phyloP scores from a whole-genome alignment of 2,329 filamentous ascomycete genomes.

The Colletotrichum melonis region DNA sequence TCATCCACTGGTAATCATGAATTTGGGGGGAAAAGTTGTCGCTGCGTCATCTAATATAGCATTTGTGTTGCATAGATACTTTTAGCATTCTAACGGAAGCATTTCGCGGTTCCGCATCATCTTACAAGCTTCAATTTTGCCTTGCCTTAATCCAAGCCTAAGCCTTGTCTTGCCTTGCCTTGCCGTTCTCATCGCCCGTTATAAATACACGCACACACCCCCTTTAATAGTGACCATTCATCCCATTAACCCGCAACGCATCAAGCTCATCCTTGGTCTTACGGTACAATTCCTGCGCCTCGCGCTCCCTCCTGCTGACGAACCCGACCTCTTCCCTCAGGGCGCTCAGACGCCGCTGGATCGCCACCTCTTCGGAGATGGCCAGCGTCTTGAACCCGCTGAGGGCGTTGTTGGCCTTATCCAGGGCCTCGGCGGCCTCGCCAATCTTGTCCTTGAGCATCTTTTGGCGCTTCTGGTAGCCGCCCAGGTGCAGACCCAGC shows the following conservation, averaged over 20 bases:
- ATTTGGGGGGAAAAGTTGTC: background rate
- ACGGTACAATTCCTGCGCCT: slow-evolving; percentile 90
- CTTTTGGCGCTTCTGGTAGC: slow-evolving; percentile 89
- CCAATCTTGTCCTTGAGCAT: slow-evolving; percentile 82
- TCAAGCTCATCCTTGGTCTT: slow-evolving; percentile 82
- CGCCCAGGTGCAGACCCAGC: slow-evolving; percentile 85
- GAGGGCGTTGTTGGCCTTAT: slow-evolving; percentile 78
- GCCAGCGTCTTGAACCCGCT: slow-evolving; percentile 81
- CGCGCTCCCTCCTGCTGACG: slow-evolving; percentile 83
- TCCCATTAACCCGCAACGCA: slow-evolving; percentile 57
- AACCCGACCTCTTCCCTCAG: slow-evolving; percentile 87
- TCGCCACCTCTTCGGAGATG: slow-evolving; percentile 81
- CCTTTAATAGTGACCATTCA: slow-evolving; percentile 36
- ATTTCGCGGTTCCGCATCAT: slow-evolving; percentile 3
- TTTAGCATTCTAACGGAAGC: background rate
- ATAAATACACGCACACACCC: background rate
- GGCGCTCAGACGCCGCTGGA: slow-evolving; percentile 77
- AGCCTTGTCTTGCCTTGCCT: background rate
- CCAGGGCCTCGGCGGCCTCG: slow-evolving; percentile 79
- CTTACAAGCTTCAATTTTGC: slow-evolving; percentile 20
- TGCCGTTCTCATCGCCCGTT: slow-evolving; percentile 3
- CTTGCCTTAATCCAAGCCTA: background rate
- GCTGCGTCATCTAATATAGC: background rate
- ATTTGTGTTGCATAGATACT: slow-evolving; percentile 12
- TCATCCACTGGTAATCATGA: background rate